Evolutionary conservation across 2,329 filamentous ascomycete genomes (phyloP).

Genomic region (Cadophora luteo-olivacea): DNA sequence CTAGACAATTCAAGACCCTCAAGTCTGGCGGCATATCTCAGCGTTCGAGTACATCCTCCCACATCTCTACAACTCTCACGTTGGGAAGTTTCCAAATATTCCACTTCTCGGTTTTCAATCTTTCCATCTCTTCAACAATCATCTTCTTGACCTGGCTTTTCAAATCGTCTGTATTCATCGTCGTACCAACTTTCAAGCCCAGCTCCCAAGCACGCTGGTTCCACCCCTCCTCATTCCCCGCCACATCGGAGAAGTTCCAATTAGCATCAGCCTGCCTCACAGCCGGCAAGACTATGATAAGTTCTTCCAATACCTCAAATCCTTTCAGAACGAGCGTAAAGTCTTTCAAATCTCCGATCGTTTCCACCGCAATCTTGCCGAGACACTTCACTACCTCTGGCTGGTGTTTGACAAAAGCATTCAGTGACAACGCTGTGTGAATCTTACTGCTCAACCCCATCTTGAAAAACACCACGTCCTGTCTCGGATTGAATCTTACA

Average conservation of each 20-base stretch:
- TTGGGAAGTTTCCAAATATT: not conserved
- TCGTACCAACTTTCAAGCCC: not conserved
- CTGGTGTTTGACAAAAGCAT: not conserved
- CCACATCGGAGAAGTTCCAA: not conserved
- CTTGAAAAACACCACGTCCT: not conserved
- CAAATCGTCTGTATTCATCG: not conserved
- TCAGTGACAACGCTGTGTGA: not conserved
- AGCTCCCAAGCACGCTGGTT: not conserved
- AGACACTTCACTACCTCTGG: not conserved
- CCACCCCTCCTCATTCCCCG: not conserved
- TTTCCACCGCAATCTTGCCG: not conserved
- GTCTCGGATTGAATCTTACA: not conserved
- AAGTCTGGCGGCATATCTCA: no score
- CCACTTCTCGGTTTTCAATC: not conserved
- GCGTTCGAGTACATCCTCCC: not conserved
- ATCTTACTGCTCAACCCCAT: conserved; percentile 2
- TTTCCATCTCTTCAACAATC: not conserved
- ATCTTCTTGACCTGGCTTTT: not conserved
- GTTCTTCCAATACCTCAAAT: not conserved
- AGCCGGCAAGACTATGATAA: not conserved
- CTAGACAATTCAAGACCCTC: no score
- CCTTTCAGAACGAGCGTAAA: not conserved
- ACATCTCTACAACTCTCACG: not conserved
- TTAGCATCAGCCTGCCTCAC: not conserved
- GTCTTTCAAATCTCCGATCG: not conserved